Conservation (phyloP, 2,329 filamentous ascomycete genomes). For the Ophiostoma sp. region DNA sequence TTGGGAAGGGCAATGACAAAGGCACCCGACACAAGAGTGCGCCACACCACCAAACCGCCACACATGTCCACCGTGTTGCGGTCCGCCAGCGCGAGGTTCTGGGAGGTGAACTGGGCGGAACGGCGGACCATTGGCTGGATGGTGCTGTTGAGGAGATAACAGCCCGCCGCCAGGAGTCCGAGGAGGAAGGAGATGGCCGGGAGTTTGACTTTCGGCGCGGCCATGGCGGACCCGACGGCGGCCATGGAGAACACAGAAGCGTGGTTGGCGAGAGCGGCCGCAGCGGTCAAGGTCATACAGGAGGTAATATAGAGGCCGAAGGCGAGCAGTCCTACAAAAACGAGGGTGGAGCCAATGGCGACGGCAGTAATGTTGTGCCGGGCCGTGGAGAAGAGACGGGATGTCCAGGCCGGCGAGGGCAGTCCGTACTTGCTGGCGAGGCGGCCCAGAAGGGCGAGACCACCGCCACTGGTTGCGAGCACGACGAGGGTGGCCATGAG, state of each 20-base stretch:
- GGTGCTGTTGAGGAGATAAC: constrained; percentile 43
- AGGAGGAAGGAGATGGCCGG: constrained; percentile 48
- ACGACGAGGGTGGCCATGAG: constrained; percentile 42
- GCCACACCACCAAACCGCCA: constrained; percentile 44
- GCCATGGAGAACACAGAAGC: constrained; percentile 35
- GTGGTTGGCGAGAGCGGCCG: constrained; percentile 25
- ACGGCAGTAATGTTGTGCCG: constrained; percentile 39
- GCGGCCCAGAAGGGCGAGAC: neutral
- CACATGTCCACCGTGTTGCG: constrained; percentile 53
- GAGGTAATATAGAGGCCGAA: constrained; percentile 47
- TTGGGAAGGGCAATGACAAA: constrained; percentile 48
- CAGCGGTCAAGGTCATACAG: constrained; percentile 36
- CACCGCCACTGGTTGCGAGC: constrained; percentile 33
- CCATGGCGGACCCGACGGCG: constrained; percentile 21
- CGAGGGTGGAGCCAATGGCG: constrained; percentile 41
- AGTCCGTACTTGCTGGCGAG: neutral
- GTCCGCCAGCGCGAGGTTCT: constrained; percentile 48
- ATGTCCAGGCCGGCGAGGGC: neutral
- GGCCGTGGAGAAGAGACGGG: constrained; percentile 29
- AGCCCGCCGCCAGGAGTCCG: constrained; percentile 49
- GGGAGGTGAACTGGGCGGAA: constrained; percentile 52
- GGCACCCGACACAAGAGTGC: constrained; percentile 44
- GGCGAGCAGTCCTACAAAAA: constrained; percentile 45
- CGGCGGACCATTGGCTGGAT: constrained; percentile 46
- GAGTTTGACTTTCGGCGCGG: constrained; percentile 33